phyloP scores from a whole-genome alignment of 2,329 filamentous ascomycete species.

The Fusarium illudens region DNA sequence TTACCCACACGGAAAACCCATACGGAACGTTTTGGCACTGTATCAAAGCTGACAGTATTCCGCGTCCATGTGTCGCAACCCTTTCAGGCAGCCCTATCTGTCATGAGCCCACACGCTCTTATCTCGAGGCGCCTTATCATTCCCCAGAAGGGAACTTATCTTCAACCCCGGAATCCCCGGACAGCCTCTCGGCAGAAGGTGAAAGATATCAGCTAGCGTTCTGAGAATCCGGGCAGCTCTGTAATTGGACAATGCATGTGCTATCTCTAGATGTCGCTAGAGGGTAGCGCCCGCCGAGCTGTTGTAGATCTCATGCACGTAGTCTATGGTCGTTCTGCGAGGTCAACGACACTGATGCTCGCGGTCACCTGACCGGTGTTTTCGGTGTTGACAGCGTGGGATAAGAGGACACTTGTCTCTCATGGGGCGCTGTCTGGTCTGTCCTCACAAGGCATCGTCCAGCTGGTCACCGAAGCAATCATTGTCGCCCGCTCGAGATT shows the following conservation, averaged over 20 bases:
- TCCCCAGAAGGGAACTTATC: conserved; percentile 26
- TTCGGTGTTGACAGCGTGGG: not conserved
- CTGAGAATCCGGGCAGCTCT: conserved; percentile 29
- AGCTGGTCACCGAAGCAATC: not conserved
- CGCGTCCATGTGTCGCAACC: not conserved
- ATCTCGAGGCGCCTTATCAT: conserved; percentile 20
- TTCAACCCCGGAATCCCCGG: conserved; percentile 33
- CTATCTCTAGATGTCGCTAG: conserved; percentile 24
- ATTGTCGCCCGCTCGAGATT: not conserved
- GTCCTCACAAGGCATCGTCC: not conserved
- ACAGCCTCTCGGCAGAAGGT: conserved; percentile 17
- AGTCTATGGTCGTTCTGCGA: not conserved
- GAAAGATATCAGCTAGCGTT: conserved; percentile 28
- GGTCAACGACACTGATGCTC: not conserved
- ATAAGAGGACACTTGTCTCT: not conserved
- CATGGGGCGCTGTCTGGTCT: not conserved
- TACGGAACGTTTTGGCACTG: conserved; percentile 1
- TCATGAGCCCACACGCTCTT: conserved; percentile 16
- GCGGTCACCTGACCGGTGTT: conserved; percentile 11
- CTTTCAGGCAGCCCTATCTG: conserved; percentile 6
- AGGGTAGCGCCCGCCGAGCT: not conserved
- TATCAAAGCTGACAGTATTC: not conserved
- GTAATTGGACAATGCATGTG: conserved; percentile 25
- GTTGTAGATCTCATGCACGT: conserved; percentile 26
- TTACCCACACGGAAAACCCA: not conserved